Conservation (phyloP, 495 filamentous ascomycete genomes). For the Pseudoneurospora amorphoporcata region DNA sequence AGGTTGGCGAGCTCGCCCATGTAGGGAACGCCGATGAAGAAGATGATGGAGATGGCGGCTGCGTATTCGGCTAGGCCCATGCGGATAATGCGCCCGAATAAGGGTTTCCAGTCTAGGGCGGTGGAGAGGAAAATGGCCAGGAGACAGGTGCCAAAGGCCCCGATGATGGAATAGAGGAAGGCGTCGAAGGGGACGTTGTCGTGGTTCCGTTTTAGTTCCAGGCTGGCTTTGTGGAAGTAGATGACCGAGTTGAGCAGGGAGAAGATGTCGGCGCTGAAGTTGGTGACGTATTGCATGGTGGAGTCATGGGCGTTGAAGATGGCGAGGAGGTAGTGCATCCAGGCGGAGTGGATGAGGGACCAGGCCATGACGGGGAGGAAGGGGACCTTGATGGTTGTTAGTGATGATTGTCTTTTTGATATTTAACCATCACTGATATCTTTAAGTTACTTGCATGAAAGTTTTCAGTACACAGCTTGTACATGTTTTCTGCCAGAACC, state of each 20-base stretch:
- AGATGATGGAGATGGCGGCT: conserved; percentile 59
- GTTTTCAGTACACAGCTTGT: conserved; percentile 43
- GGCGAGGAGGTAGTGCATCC: conserved; percentile 61
- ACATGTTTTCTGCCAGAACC: conserved; percentile 61
- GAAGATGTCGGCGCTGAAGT: conserved; percentile 61
- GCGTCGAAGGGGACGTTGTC: conserved; percentile 50
- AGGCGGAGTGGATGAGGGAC: conserved; percentile 59
- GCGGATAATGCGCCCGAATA: conserved; percentile 57
- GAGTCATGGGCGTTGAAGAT: conserved; percentile 67
- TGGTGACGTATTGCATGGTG: conserved; percentile 71
- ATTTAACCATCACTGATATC: neutral
- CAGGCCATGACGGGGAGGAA: conserved; percentile 68
- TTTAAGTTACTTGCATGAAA: conserved; percentile 39
- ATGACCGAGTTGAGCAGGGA: conserved; percentile 63
- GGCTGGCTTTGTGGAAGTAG: conserved; percentile 65
- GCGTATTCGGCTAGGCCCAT: conserved; percentile 60
- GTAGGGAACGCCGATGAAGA: conserved; percentile 57
- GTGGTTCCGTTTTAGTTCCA: conserved; percentile 56
- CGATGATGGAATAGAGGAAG: conserved; percentile 62
- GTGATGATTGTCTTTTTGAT: neutral
- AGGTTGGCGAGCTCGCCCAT: conserved; percentile 52
- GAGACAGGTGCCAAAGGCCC: conserved; percentile 58
- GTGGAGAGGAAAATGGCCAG: conserved; percentile 56
- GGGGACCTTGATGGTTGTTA: conserved; percentile 35
- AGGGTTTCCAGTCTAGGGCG: conserved; percentile 52